A percentile compares a stretch with the other conserved stretches of the same genome.
These are phyloP conservation scores for Lyophyllum semitale DNA, from an alignment of 768 basidiomycete genomes.

Conservation along the genomic window DNA sequence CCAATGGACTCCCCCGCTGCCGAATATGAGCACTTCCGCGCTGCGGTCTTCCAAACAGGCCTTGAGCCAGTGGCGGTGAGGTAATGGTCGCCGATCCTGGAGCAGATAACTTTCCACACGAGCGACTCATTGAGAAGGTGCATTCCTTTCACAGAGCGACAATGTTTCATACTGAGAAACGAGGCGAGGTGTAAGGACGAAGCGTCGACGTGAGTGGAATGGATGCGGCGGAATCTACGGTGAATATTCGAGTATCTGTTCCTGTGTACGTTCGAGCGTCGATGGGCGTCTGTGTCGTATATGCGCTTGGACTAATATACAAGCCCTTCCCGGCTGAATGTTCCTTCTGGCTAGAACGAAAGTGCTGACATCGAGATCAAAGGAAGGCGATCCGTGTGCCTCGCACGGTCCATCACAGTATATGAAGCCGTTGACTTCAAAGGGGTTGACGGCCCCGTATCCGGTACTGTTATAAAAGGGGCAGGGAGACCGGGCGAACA, in stretches of 20 bases:
- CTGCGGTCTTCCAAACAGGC: slow-evolving; percentile 52
- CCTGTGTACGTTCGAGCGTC: slow-evolving; percentile 29
- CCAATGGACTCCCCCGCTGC: slow-evolving; percentile 24
- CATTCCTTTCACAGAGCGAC: slow-evolving; percentile 82
- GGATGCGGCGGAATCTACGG: slow-evolving; percentile 40
- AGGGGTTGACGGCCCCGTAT: slow-evolving; percentile 47
- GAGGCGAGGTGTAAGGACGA: slow-evolving; percentile 65
- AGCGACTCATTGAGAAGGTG: slow-evolving; percentile 51
- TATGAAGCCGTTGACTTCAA: slow-evolving; percentile 44
- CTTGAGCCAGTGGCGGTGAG: slow-evolving; percentile 39
- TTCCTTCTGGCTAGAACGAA: slow-evolving; percentile 30
- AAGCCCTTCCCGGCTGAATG: slow-evolving; percentile 27
- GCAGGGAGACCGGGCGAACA: slow-evolving; percentile 54
- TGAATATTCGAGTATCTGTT: slow-evolving; percentile 25
- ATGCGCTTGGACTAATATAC: slow-evolving; percentile 34
- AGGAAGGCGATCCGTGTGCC: slow-evolving; percentile 36
- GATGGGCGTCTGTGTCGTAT: slow-evolving; percentile 36
- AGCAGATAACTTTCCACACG: slow-evolving; percentile 36
- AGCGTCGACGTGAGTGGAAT: slow-evolving; percentile 54
- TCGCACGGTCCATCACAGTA: slow-evolving; percentile 31
- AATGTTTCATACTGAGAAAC: slow-evolving; percentile 77
- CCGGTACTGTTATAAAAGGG: slow-evolving; percentile 34
- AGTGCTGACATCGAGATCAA: slow-evolving; percentile 30
- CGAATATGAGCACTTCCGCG: slow-evolving; percentile 37
- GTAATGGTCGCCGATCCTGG: slow-evolving; percentile 38